Percentiles rank a stretch among this genome's conserved stretches.
phyloP scores from a whole-genome alignment of 2,329 filamentous ascomycete genomes.

The Aureobasidium lini region DNA sequence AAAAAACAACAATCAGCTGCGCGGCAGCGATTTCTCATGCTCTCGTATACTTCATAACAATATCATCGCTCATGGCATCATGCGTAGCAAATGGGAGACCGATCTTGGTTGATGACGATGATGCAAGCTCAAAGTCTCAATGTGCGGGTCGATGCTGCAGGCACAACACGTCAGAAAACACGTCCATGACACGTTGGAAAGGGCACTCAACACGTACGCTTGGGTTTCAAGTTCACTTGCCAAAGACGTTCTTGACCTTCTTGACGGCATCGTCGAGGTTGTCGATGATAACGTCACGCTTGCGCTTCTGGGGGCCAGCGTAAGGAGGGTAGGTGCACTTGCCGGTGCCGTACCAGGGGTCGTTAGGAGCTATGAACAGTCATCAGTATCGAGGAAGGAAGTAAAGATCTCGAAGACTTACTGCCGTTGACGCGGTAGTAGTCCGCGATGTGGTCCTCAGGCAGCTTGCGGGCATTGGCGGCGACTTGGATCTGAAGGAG shows the following conservation, averaged over 20 bases:
- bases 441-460: slow-evolving; percentile 12
- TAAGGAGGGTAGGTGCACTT: not conserved
- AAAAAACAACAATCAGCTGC: not conserved
- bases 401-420: not conserved
- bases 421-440: not conserved
- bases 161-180: not conserved
- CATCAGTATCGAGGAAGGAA: not conserved
- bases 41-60: not conserved
- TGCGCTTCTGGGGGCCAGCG: not conserved
- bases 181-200: not conserved
- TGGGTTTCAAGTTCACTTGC: not conserved
- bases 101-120: not conserved
- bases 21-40: not conserved
- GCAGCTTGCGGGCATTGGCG: not conserved
- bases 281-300: not conserved
- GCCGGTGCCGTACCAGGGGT: not conserved
- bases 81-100: not conserved
- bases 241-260: slow-evolving; percentile 2
- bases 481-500: not conserved
- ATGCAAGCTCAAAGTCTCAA: not conserved
- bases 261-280: not conserved
- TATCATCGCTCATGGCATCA: not conserved
- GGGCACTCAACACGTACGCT: not conserved
- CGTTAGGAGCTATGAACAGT: not conserved
- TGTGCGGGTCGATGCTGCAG: not conserved